A percentile compares a stretch with the other conserved stretches of the same genome.
These are phyloP conservation scores for Helicostylum pulchrum DNA, from an alignment of 192 early-diverging fungal genomes.

Conservation along the genomic window DNA sequence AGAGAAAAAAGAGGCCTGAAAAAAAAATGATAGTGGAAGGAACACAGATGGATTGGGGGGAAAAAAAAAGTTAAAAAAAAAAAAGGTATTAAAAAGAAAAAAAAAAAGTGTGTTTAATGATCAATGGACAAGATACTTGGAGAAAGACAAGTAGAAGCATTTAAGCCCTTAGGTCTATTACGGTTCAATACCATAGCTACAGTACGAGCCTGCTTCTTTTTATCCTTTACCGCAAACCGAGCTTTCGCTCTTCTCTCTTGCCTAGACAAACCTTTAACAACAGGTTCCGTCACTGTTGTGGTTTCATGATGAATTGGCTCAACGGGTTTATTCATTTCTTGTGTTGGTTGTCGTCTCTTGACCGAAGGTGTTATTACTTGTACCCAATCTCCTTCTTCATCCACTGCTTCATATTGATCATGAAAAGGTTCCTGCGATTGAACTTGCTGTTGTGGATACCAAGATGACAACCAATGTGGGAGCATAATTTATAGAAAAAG, in stretches of 20 bases:
- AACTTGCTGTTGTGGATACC: slow-evolving; percentile 13
- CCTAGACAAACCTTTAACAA: slow-evolving; percentile 4
- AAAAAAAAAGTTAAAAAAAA: too few species aligned
- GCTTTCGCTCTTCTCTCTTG: slow-evolving; percentile 15
- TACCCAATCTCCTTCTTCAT: slow-evolving; percentile 21
- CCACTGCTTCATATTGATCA: slow-evolving; percentile 2
- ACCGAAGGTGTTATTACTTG: background rate
- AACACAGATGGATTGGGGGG: background rate
- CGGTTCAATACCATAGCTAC: background rate
- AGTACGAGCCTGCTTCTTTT: slow-evolving; percentile 7
- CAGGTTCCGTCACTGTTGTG: background rate
- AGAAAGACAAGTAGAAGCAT: too few species aligned
- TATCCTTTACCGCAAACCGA: slow-evolving; percentile 6
- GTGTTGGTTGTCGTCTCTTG: slow-evolving; percentile 6
- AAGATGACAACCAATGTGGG: slow-evolving; percentile 16
- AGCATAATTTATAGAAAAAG: slow-evolving; percentile 19
- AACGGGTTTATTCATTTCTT: background rate
- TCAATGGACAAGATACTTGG: too few species aligned
- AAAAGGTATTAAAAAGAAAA: too few species aligned
- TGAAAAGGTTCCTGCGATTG: slow-evolving; percentile 6
- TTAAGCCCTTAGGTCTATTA: too few species aligned
- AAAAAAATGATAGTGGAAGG: background rate
- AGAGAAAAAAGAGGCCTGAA: background rate
- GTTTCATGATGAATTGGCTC: background rate
- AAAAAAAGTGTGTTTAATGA: too few species aligned